phyloP scores from a whole-genome alignment of 2,329 filamentous ascomycete species.

The Graphilbum fragrans region DNA sequence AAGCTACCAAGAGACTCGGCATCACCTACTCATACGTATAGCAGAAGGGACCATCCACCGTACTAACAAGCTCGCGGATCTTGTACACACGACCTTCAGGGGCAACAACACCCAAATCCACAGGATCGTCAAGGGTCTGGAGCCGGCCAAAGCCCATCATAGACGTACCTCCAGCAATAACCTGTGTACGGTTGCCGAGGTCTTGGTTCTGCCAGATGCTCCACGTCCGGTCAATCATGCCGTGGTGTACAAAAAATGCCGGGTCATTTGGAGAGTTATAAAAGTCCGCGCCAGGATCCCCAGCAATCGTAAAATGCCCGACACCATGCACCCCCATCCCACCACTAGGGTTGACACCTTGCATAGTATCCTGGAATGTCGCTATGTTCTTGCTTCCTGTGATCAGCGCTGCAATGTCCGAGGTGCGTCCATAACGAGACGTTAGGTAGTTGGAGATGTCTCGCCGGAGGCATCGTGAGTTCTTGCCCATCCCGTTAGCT shows the following conservation, averaged over 20 bases:
- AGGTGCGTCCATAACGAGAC: not conserved
- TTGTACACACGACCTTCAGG: constrained; percentile 7
- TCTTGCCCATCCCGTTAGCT: not conserved
- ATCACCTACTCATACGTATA: constrained; percentile 17
- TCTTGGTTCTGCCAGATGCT: constrained; percentile 16
- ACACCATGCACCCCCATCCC: constrained; percentile 20
- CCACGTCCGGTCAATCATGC: constrained; percentile 10
- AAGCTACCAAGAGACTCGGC: no score
- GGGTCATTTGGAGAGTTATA: constrained; percentile 14
- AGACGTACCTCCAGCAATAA: constrained; percentile 16
- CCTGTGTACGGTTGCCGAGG: constrained; percentile 12
- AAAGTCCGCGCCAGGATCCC: constrained; percentile 20
- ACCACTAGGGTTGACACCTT: not conserved
- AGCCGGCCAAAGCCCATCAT: constrained; percentile 14
- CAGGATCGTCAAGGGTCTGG: constrained; percentile 15
- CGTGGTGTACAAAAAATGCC: constrained; percentile 11
- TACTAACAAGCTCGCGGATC: constrained; percentile 15
- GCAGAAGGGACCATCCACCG: constrained; percentile 17
- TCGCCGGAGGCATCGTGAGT: not conserved
- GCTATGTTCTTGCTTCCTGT: constrained; percentile 11
- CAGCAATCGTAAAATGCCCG: constrained; percentile 18
- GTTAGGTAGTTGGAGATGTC: not conserved
- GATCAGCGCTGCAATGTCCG: not conserved
- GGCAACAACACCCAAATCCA: constrained; percentile 13
- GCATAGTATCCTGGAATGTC: not conserved